These are phyloP conservation scores for Cercospora citrullina DNA, from an alignment of 2,329 filamentous ascomycete genomes.

Conservation along the genomic window DNA sequence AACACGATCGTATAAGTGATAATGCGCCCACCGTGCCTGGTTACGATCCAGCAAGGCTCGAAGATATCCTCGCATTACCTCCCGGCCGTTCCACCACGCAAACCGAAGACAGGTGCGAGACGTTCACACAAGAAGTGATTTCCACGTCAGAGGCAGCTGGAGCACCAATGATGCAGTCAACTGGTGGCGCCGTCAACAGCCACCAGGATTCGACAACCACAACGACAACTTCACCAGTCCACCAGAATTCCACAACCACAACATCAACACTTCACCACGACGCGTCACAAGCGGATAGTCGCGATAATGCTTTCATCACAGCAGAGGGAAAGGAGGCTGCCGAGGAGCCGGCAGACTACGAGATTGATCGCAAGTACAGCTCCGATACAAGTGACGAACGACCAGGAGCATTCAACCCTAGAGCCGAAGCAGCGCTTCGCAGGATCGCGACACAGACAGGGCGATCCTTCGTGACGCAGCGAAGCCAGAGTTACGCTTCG, in stretches of 20 bases:
- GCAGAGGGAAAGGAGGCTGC: constrained; percentile 32
- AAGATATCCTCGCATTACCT: constrained; percentile 15
- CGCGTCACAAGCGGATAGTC: constrained; percentile 3
- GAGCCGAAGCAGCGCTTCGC: constrained; percentile 25
- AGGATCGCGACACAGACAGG: constrained; percentile 27
- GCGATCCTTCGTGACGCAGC: constrained; percentile 24
- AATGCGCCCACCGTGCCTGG: constrained; percentile 16
- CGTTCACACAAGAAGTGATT: constrained; percentile 6
- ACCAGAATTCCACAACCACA: constrained; percentile 13
- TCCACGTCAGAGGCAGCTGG: constrained; percentile 13
- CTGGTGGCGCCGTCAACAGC: constrained; percentile 17
- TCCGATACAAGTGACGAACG: constrained; percentile 6
- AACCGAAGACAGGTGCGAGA: constrained; percentile 16
- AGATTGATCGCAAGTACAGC: constrained; percentile 21
- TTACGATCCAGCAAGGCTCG: constrained; percentile 21
- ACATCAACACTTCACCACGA: constrained; percentile 10
- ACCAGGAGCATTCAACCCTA: constrained; percentile 25
- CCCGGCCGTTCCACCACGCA: constrained; percentile 22
- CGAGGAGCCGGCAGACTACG: constrained; percentile 26
- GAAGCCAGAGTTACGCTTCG: constrained; percentile 14
- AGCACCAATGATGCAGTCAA: constrained; percentile 15
- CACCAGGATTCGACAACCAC: constrained; percentile 14
- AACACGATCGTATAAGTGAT: constrained; percentile 13
- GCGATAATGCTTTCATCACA: constrained; percentile 29
- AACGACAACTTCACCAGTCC: not conserved